These are phyloP conservation scores for Macadamia tetraphylla DNA, from an alignment of 164 flowering plant species.

Conservation along the genomic window DNA sequence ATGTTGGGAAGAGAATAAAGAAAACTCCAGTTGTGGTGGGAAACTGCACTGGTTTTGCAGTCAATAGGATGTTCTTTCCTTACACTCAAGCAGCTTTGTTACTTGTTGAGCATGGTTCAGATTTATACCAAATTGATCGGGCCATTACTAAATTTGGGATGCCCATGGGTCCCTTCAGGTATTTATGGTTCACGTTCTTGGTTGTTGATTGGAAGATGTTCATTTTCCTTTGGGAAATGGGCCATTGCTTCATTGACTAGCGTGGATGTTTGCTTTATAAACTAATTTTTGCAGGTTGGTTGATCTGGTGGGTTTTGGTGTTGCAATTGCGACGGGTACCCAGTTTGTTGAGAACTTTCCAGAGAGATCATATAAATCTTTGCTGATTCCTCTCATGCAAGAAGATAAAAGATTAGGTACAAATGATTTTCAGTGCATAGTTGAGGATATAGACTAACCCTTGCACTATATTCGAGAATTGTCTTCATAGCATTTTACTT, in stretches of 20 bases:
- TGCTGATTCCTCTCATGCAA: constrained; percentile 66
- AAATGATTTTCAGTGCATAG: background rate
- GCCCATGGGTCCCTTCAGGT: constrained; percentile 99
- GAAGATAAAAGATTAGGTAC: constrained; percentile 82
- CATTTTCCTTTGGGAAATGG: background rate
- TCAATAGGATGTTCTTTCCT: constrained; percentile 91
- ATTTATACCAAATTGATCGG: constrained; percentile 68
- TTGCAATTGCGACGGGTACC: constrained; percentile 70
- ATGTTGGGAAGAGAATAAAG: constrained; percentile 74
- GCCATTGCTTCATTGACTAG: background rate
- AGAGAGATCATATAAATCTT: constrained; percentile 65
- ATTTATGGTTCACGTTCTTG: background rate
- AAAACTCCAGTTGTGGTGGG: constrained; percentile 92
- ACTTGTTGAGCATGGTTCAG: constrained; percentile 75
- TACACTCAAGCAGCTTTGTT: constrained; percentile 72
- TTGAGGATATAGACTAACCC: no score
- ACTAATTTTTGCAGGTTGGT: constrained; percentile 46
- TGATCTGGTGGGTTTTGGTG: constrained; percentile 91
- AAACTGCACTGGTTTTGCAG: constrained; percentile 95
- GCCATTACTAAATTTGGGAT: constrained; percentile 85
- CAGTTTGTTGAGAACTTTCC: constrained; percentile 68
- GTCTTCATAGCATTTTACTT: no score
- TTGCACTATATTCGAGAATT: no score
- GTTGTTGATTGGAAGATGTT: background rate
- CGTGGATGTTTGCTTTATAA: background rate